These are phyloP conservation scores for Coccinonectria pachysandricola DNA, from an alignment of 2,329 filamentous ascomycete genomes.

Conservation along the genomic window DNA sequence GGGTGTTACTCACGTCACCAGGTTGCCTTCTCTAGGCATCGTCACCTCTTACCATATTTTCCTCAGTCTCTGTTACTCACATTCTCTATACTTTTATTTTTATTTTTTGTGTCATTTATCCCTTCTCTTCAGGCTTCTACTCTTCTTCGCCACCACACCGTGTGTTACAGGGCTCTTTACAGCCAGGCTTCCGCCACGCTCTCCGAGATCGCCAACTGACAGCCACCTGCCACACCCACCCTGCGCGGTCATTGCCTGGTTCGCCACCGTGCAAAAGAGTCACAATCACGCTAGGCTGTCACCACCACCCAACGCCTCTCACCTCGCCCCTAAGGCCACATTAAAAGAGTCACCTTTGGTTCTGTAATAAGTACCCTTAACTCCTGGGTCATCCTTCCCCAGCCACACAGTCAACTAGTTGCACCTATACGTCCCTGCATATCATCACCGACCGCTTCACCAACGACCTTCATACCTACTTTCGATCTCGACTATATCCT, in stretches of 20 bases:
- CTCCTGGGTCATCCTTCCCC: slow-evolving; percentile 12
- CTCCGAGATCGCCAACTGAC: slow-evolving; percentile 30
- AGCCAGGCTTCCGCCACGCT: slow-evolving; percentile 19
- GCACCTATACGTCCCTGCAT: slow-evolving; percentile 22
- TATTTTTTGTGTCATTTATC: slow-evolving; percentile 6
- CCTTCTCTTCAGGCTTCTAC: slow-evolving; percentile 12
- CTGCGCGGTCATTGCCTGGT: slow-evolving; percentile 21
- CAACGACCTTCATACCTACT: slow-evolving; percentile 2
- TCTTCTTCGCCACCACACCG: slow-evolving; percentile 18
- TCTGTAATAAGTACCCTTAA: slow-evolving; percentile 22
- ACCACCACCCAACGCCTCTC: slow-evolving; percentile 15
- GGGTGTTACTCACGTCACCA: slow-evolving; percentile 17
- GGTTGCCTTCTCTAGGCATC: slow-evolving; percentile 5
- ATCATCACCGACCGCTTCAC: slow-evolving; percentile 7
- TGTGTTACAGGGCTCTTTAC: slow-evolving; percentile 13
- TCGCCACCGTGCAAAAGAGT: slow-evolving; percentile 30
- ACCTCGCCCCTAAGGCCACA: slow-evolving; percentile 25
- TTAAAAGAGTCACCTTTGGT: slow-evolving; percentile 24
- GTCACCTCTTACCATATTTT: slow-evolving; percentile 2
- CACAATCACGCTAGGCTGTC: slow-evolving; percentile 23
- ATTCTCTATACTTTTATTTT: slow-evolving; percentile 5
- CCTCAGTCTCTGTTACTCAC: slow-evolving; percentile 3
- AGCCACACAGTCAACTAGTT: slow-evolving; percentile 16
- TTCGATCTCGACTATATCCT: slow-evolving; percentile 1
- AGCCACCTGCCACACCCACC: slow-evolving; percentile 20